Evolutionary conservation across 805 yeast genomes (phyloP).

Genomic region (Pichia scutulata): DNA sequence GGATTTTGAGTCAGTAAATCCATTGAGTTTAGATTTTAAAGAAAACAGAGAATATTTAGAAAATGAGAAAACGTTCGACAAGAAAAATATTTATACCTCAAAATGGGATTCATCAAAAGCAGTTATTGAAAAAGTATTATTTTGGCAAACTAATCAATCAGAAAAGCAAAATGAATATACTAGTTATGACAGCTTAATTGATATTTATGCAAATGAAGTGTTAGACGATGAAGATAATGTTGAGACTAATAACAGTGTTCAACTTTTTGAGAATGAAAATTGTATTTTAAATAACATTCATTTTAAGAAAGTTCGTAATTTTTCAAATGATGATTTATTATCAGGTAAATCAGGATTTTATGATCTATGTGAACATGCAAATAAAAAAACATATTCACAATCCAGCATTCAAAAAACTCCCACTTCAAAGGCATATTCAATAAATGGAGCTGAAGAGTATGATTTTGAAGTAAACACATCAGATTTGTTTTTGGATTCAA

Average conservation of each 20-base stretch:
- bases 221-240: background rate
- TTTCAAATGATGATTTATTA: background rate
- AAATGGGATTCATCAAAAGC: background rate
- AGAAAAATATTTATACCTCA: background rate
- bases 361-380: background rate
- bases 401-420: background rate
- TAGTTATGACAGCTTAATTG: constrained; percentile 1
- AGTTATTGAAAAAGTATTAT: constrained; percentile 1
- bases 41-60: background rate
- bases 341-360: background rate
- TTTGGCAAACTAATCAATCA: background rate
- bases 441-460: background rate
- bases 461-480: background rate
- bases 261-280: background rate
- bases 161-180: background rate
- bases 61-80: background rate
- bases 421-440: background rate
- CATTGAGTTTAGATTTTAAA: background rate
- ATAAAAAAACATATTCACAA: background rate
- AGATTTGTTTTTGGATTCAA: background rate
- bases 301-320: background rate
- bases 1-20: background rate
- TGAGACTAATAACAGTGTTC: background rate
- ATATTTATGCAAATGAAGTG: background rate
- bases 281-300: background rate